phyloP scores from a whole-genome alignment of 1,284 basidiomycete genomes.

The Cutaneotrichosporon sp. region DNA sequence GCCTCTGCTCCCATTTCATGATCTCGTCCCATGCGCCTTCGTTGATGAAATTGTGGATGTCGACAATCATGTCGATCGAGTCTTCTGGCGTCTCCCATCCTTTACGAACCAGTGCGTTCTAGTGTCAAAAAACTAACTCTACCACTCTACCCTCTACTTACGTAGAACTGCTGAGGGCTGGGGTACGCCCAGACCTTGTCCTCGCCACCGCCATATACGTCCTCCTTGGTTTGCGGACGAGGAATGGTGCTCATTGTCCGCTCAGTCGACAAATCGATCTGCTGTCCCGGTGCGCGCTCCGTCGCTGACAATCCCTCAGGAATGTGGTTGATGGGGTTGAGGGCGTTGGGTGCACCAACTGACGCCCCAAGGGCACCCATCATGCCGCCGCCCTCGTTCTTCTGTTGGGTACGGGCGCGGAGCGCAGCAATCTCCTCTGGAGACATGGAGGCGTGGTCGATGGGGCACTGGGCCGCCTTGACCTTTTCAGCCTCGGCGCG shows the following conservation, averaged over 20 bases:
- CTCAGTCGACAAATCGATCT: slow-evolving; percentile 66
- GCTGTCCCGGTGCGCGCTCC: slow-evolving; percentile 45
- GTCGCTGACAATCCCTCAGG: slow-evolving; percentile 65
- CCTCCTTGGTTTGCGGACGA: slow-evolving; percentile 57
- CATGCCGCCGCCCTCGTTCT: slow-evolving; percentile 7
- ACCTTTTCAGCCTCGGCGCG: slow-evolving; percentile 11
- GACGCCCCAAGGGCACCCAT: slow-evolving; percentile 15
- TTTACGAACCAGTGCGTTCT: slow-evolving; percentile 89
- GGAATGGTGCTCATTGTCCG: slow-evolving; percentile 83
- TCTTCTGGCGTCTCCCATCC: slow-evolving; percentile 98
- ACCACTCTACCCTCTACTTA: not conserved
- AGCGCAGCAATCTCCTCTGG: slow-evolving; percentile 22
- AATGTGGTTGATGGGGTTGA: slow-evolving; percentile 89
- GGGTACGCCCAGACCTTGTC: slow-evolving; percentile 85
- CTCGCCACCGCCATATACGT: slow-evolving; percentile 42
- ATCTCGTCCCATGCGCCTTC: slow-evolving; percentile 97
- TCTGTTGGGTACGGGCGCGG: slow-evolving; percentile 47
- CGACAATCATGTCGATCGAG: slow-evolving; percentile 93
- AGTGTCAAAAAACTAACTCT: not conserved
- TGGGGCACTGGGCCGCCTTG: slow-evolving; percentile 22
- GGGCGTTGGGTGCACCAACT: slow-evolving; percentile 23
- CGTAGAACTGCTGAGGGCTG: slow-evolving; percentile 94
- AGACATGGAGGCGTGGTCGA: slow-evolving; percentile 23
- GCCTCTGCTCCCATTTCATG: slow-evolving; percentile 82
- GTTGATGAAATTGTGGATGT: slow-evolving; percentile 97